Evolutionary conservation across 495 filamentous ascomycete genomes (phyloP).

Genomic region (Pyrenula massariospora): DNA sequence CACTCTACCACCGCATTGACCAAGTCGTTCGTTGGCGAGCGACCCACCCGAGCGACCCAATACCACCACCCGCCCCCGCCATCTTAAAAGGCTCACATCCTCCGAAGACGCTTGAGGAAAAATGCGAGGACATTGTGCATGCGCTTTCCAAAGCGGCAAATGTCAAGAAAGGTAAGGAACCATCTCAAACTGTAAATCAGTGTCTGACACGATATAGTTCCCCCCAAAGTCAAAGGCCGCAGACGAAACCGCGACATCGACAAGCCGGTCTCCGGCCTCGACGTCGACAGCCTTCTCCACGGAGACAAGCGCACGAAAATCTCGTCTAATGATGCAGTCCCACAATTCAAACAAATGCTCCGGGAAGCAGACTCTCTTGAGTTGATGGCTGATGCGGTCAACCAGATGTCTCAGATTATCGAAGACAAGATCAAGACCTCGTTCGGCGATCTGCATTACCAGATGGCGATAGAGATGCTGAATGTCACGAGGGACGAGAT

Average conservation of each 20-base stretch:
- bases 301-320: conserved; percentile 53
- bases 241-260: conserved; percentile 56
- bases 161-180: conserved; percentile 70
- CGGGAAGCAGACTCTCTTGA: conserved; percentile 46
- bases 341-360: conserved; percentile 81
- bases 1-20: conserved; percentile 80
- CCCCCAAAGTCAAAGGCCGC: conserved; percentile 67
- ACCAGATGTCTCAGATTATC: conserved; percentile 65
- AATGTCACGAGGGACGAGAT: conserved; percentile 69
- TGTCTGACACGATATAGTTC: conserved; percentile 44
- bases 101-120: conserved; percentile 50
- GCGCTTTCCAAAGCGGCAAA: conserved; percentile 56
- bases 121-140: conserved; percentile 41
- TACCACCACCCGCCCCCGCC: conserved; percentile 55
- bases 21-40: conserved; percentile 76
- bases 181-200: neutral
- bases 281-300: conserved; percentile 67
- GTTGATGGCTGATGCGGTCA: conserved; percentile 52
- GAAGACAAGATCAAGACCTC: conserved; percentile 56
- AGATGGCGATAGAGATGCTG: conserved; percentile 62
- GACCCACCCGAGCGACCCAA: conserved; percentile 53
- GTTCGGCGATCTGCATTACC: conserved; percentile 65
- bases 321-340: conserved; percentile 68
- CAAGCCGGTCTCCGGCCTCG: conserved; percentile 84
- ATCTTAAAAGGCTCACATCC: conserved; percentile 66